Evolutionary conservation across 2,329 filamentous ascomycete species (phyloP), one percentile per base, ranked within the genome.

Genomic region (Grosmannia clavigera): DNA sequence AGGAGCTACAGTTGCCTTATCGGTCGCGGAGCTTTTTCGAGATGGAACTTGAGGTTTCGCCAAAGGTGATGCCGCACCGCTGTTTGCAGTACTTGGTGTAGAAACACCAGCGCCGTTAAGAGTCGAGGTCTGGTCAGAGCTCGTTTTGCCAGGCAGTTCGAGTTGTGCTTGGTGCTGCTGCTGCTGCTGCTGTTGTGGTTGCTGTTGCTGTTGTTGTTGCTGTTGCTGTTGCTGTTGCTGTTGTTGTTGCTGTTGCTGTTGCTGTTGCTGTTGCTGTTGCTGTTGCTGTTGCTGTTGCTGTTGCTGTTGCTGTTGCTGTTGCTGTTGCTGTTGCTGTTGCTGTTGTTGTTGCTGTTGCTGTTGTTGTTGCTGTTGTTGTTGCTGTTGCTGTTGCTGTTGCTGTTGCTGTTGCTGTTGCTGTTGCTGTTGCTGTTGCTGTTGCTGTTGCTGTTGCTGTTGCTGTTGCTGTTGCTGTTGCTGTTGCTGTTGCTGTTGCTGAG

Each of bases 1-100:
- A 10, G 68, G 62, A 10, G 68, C 63, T 10, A 64, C 63, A 70
- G 60, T 61, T 70, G 68, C 61, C 64, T 72, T 78, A 57, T 79
- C 76, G 46, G 73, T 72, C 3, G 70, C 66, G 9, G 77, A 77
- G 14, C 74, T 69, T 64, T 80, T 79, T 62, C 73, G 74, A 27
- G 74, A 68, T 9, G 73, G 73, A 29, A 73, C 27, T 71, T 72
- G 60, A 68, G 70, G 74, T 10, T 74, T 72, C 56, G 70, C 68
- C 9, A 73, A 70, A 11, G 73, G 68, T n/a, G 77, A 67, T 14
- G 70, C 59, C 2, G 63, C 56, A 25, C 55, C 54, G 51, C 64
- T 65, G n/a, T 51, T 61, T 4, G 62, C 52, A 0, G 56, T 51
- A 31, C 56, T 53, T 50, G 57, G 19, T 60, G 58, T 52, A 10